Evolutionary conservation across 2,329 filamentous ascomycete genomes (phyloP).

Genomic region (Colletotrichum godetiae): DNA sequence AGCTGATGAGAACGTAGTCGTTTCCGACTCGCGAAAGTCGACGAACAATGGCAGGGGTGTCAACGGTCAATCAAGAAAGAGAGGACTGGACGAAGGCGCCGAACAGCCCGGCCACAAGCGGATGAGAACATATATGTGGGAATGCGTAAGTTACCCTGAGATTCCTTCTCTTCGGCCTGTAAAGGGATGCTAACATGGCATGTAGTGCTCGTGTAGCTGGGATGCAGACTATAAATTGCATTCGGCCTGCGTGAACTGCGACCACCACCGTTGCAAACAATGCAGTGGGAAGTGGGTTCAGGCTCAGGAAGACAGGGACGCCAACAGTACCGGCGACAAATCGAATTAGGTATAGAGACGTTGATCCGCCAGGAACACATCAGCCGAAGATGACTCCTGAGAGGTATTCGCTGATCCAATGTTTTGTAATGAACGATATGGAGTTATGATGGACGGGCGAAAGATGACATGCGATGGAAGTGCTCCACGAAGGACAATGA

Average conservation of each 20-base stretch:
- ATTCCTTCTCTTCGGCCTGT: neutral
- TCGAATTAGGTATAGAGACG: neutral
- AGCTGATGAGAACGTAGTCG: neutral
- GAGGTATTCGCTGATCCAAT: neutral
- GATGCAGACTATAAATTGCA: conserved; percentile 1
- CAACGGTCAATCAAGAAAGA: conserved; percentile 14
- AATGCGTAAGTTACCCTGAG: conserved; percentile 42
- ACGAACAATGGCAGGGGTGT: neutral
- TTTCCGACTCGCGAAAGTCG: neutral
- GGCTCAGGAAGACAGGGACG: neutral
- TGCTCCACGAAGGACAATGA: neutral
- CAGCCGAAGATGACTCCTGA: neutral
- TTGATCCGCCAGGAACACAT: neutral
- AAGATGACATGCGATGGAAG: neutral
- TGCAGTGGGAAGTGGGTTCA: neutral
- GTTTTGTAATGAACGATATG: neutral
- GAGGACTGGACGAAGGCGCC: conserved; percentile 29
- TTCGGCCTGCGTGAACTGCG: conserved; percentile 14
- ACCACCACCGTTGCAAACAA: conserved; percentile 13
- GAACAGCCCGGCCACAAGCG: conserved; percentile 33
- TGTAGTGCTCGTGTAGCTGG: conserved; percentile 23
- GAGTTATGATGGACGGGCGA: neutral
- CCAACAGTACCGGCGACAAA: neutral
- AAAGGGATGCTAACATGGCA: neutral
- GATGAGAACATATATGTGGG: conserved; percentile 41